Percentiles rank a stretch among this genome's conserved stretches.
Evolutionary conservation across 495 filamentous ascomycete species (phyloP).

Genomic region (Evansstolkia leycettana): DNA sequence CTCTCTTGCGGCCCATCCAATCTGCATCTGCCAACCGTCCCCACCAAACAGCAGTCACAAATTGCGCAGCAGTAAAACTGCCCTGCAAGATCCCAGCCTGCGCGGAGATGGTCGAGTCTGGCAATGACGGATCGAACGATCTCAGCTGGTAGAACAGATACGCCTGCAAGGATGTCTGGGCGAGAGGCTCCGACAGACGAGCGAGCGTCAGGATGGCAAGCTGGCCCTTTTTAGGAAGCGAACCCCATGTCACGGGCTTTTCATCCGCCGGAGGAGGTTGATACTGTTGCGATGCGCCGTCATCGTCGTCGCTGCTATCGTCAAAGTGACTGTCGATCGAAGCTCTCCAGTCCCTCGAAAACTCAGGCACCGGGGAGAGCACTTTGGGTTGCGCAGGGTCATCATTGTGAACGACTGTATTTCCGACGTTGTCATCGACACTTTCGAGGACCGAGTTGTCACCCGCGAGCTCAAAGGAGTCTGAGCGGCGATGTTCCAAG

Average conservation of each 20-base stretch:
- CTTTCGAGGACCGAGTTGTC: slow-evolving; percentile 1
- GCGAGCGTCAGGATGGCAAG: slow-evolving; percentile 62
- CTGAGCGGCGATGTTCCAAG: background rate
- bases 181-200: slow-evolving; percentile 65
- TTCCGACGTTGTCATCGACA: slow-evolving; percentile 8
- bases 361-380: slow-evolving; percentile 7
- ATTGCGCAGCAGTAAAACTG: slow-evolving; percentile 68
- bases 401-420: slow-evolving; percentile 8
- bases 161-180: slow-evolving; percentile 61
- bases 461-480: background rate
- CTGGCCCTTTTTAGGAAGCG: slow-evolving; percentile 63
- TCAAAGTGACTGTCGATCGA: slow-evolving; percentile 5
- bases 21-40: slow-evolving; percentile 60
- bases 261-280: slow-evolving; percentile 6
- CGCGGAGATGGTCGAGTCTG: slow-evolving; percentile 55
- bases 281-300: background rate
- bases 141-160: slow-evolving; percentile 67
- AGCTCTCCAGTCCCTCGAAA: slow-evolving; percentile 10
- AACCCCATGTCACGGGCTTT: slow-evolving; percentile 49
- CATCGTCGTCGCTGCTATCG: slow-evolving; percentile 9
- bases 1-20: slow-evolving; percentile 60
- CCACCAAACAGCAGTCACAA: slow-evolving; percentile 69
- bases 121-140: slow-evolving; percentile 51
- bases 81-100: slow-evolving; percentile 69
- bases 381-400: slow-evolving; percentile 2